phyloP scores from a whole-genome alignment of 2,329 filamentous ascomycete species.

The Fusarium robinianum region DNA sequence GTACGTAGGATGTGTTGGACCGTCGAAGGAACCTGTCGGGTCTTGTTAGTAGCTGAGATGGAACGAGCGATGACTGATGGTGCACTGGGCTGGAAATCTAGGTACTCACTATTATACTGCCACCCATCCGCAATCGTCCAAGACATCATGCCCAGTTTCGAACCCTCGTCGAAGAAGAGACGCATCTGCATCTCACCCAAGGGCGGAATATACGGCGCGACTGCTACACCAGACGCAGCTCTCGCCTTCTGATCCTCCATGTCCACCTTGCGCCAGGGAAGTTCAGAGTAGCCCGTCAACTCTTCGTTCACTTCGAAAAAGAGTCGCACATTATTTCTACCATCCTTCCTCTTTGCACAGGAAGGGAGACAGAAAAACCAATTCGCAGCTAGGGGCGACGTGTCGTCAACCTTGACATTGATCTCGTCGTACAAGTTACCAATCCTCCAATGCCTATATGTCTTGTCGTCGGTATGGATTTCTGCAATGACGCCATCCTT shows the following conservation, averaged over 20 bases:
- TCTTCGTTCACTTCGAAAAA: not conserved
- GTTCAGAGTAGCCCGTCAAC: not conserved
- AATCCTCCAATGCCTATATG: too few relatives aligned
- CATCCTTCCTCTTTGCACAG: not conserved
- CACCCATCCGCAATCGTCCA: not conserved
- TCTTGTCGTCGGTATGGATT: too few relatives aligned
- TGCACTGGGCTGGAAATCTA: too few relatives aligned
- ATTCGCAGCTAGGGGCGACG: too few relatives aligned
- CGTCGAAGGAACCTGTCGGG: not conserved
- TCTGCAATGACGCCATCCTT: too few relatives aligned
- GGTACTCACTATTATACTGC: conserved; percentile 3
- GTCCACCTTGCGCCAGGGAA: not conserved
- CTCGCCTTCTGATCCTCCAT: not conserved
- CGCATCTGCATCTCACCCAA: conserved; percentile 1
- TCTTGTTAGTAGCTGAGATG: too few relatives aligned
- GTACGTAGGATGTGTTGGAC: not conserved
- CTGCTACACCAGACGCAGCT: not conserved
- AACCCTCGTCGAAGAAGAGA: not conserved
- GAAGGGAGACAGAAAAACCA: conserved; percentile 1
- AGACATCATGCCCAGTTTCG: not conserved
- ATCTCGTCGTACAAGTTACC: too few relatives aligned
- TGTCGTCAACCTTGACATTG: too few relatives aligned
- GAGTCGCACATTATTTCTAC: not conserved
- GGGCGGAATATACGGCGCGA: not conserved
- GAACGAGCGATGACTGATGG: too few relatives aligned